Evolutionary conservation across 257 asterid genomes (phyloP).

Genomic region (Gentiana macrophylla): DNA sequence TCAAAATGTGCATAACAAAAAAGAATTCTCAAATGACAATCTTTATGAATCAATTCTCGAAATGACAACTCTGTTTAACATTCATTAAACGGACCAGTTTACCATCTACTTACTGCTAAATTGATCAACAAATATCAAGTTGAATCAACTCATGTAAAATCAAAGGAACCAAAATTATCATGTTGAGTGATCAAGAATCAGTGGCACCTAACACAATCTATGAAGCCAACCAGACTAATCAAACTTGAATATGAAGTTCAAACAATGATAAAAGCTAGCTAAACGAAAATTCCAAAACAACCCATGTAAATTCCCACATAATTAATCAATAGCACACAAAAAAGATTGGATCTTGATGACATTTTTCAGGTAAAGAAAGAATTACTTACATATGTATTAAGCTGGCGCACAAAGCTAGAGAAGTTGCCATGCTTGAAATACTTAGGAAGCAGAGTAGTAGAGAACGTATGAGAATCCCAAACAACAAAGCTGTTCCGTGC

Average conservation of each 20-base stretch:
- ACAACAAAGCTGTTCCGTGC: constrained; percentile 79
- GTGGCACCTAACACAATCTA: no score
- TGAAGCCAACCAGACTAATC: no score
- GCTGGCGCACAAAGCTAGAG: constrained; percentile 96
- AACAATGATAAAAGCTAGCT: no score
- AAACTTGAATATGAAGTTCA: no score
- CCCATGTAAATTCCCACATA: no score
- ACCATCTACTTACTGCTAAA: no score
- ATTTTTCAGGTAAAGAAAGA: not conserved
- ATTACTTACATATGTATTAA: constrained; percentile 84
- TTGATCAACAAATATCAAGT: no score
- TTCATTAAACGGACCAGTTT: constrained; percentile 17
- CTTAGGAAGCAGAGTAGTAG: constrained; percentile 71
- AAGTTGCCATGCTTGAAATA: constrained; percentile 85
- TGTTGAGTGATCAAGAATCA: no score
- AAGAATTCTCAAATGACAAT: constrained; percentile 25
- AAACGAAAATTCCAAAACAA: no score
- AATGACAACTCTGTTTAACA: constrained; percentile 23
- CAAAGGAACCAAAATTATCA: no score
- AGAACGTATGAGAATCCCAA: constrained; percentile 66
- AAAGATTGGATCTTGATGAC: not conserved
- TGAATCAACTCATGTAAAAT: no score
- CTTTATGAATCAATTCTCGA: constrained; percentile 12
- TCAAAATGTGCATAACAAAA: constrained; percentile 12
- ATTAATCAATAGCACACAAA: not conserved